These are phyloP conservation scores for Coleophoma eucalyptorum DNA, from an alignment of 2,329 filamentous ascomycete genomes.

Conservation along the genomic window DNA sequence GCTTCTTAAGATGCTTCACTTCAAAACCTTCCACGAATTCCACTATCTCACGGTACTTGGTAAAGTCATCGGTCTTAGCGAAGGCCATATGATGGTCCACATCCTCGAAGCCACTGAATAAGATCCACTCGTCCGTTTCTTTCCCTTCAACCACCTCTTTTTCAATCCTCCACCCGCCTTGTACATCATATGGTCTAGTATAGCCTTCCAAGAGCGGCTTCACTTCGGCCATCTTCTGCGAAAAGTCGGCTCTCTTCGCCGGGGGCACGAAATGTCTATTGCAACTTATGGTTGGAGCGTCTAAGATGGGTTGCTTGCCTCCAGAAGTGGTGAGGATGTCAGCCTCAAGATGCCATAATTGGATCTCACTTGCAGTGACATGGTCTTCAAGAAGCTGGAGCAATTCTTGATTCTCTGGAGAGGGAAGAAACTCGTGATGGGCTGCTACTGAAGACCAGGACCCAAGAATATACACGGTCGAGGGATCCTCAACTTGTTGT, in stretches of 20 bases:
- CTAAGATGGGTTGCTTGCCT: conserved; percentile 2
- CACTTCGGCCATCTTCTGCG: conserved; percentile 5
- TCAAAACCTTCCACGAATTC: conserved; percentile 11
- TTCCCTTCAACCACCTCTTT: conserved; percentile 7
- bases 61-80: conserved; percentile 9
- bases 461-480: conserved; percentile 38
- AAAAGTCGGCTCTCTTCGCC: conserved; percentile 8
- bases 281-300: conserved; percentile 8
- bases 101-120: conserved; percentile 13
- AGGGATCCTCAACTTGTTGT: conserved; percentile 39
- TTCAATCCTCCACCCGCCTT: conserved; percentile 15
- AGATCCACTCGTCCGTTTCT: conserved; percentile 13
- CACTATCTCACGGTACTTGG: conserved; percentile 8
- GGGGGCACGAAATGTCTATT: conserved; percentile 8
- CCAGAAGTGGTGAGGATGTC: conserved; percentile 13
- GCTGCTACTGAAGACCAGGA: conserved; percentile 38
- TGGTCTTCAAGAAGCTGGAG: conserved; percentile 30
- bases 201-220: conserved; percentile 5
- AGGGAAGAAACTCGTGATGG: conserved; percentile 39
- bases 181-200: conserved; percentile 9
- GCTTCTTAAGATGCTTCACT: conserved; percentile 9
- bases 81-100: conserved; percentile 10
- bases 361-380: conserved; percentile 24
- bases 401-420: conserved; percentile 34
- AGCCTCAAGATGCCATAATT: conserved; percentile 38